These are phyloP conservation scores for Tricholoma saponaceum DNA, from an alignment of 768 basidiomycete species.

Conservation along the genomic window DNA sequence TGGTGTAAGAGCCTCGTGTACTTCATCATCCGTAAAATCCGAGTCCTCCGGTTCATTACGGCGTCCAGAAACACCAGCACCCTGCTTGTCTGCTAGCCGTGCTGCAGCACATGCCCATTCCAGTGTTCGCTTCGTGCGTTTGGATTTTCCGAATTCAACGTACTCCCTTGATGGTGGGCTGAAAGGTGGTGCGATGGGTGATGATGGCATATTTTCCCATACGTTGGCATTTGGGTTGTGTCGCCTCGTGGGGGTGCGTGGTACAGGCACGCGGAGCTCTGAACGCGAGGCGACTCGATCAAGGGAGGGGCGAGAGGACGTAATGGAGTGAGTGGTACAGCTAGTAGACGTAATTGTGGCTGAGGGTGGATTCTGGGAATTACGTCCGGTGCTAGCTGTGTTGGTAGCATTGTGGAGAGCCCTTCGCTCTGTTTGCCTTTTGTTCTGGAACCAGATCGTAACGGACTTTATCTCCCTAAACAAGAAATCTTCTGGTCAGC, in stretches of 20 bases:
- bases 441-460: constrained; percentile 86
- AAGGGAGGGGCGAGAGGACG: constrained; percentile 42
- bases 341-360: constrained; percentile 18
- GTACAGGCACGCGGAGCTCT: constrained; percentile 39
- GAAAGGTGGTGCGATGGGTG: constrained; percentile 50
- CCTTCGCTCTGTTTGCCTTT: constrained; percentile 66
- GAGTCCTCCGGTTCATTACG: constrained; percentile 13
- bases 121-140: constrained; percentile 48
- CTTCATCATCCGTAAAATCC: constrained; percentile 62
- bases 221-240: constrained; percentile 34
- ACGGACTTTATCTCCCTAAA: constrained; percentile 63
- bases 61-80: constrained; percentile 23
- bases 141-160: constrained; percentile 43
- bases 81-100: constrained; percentile 42
- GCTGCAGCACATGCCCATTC: constrained; percentile 76
- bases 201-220: constrained; percentile 61
- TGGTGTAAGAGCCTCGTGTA: constrained; percentile 62
- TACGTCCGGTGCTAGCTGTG: constrained; percentile 21
- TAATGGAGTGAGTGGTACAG: constrained; percentile 16
- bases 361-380: constrained; percentile 14
- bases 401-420: constrained; percentile 37
- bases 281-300: constrained; percentile 56
- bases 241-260: constrained; percentile 36
- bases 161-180: constrained; percentile 48
- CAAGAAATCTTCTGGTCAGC: constrained; percentile 5